These are phyloP conservation scores for Plantago elongata DNA, from an alignment of 257 asterid genomes.

Conservation along the genomic window DNA sequence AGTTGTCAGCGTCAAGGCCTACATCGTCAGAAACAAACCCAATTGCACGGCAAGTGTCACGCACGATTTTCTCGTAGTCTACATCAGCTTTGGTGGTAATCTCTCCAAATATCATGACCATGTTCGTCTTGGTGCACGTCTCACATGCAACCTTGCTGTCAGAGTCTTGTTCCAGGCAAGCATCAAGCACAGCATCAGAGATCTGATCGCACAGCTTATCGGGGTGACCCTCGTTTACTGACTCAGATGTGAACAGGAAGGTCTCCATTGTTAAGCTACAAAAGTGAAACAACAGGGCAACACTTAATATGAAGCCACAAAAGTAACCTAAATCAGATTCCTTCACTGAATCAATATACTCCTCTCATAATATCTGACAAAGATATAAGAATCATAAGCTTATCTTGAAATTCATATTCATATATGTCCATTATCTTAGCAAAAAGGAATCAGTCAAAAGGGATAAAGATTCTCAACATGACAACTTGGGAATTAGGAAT, in stretches of 20 bases:
- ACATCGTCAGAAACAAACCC: conserved; percentile 36
- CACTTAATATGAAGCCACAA: neutral
- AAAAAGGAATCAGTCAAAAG: neutral
- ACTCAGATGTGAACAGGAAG: conserved; percentile 10
- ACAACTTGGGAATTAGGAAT: neutral
- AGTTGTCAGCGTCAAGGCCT: conserved; percentile 38
- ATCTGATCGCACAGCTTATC: conserved; percentile 13
- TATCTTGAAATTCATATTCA: neutral
- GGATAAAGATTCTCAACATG: neutral
- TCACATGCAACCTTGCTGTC: conserved; percentile 9
- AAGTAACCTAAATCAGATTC: neutral
- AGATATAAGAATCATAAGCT: neutral
- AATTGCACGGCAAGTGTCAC: conserved; percentile 24
- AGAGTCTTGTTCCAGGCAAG: conserved; percentile 10
- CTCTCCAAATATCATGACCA: conserved; percentile 9
- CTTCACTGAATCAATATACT: neutral
- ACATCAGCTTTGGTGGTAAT: neutral
- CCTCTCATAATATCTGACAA: neutral
- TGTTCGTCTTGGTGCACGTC: conserved; percentile 13
- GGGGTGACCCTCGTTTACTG: conserved; percentile 10
- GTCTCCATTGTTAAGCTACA: conserved; percentile 12
- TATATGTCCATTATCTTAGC: neutral
- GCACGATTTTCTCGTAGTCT: conserved; percentile 7
- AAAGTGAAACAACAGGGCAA: neutral
- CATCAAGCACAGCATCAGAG: conserved; percentile 11